Evolutionary conservation across 805 yeast species (phyloP), one percentile per base, ranked within the genome.

Genomic region (Teunomyces aglyptinius): DNA sequence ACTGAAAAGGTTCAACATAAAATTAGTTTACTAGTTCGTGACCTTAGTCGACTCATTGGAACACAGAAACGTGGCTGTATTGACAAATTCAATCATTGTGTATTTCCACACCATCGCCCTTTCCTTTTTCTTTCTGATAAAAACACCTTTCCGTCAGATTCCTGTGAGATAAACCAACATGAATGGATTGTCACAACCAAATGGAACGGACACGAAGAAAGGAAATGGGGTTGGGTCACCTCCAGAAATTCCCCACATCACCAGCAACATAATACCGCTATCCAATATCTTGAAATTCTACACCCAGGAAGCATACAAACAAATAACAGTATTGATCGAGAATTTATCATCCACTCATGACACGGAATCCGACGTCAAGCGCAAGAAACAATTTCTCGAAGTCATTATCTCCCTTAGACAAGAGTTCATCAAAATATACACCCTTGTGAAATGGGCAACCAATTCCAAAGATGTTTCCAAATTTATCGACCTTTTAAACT

Each of bases 401-500:
- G 66, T 86, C 47, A 72, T 94, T 18, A 85, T 92, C 2, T 71
- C 75, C 29, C 67, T 91, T 26, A 77, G 98, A 47, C 90, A 89
- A 58, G 94, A 91, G 57, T 89, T 85, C 59, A 80, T 91, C 49
- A 83, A 92, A 62, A 63, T 91, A 2, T 90, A 89, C 55, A 96
- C 96, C 2, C 67, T 94, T 33, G 80, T 86, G 44, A 91, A 92
- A 65, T 94, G 99, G 99, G 80, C 90, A 3, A 77, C 80, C 10
- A 84, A 82, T 28, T 76, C 91, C 4, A 75, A 80, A 40, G 88
- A 85, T 43, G 82, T 92, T 49, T 81, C 85, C 38, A 77, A 76
- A 44, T 73, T 91, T 51, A 90, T 94, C 46, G 98, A 94, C 67
- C 73, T 92, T 16, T 80, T 95, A 49, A 86, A 87, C 51, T 94